Evolutionary conservation across 163 green algal species (phyloP).

Genomic region (Scenedesmus sp.): DNA sequence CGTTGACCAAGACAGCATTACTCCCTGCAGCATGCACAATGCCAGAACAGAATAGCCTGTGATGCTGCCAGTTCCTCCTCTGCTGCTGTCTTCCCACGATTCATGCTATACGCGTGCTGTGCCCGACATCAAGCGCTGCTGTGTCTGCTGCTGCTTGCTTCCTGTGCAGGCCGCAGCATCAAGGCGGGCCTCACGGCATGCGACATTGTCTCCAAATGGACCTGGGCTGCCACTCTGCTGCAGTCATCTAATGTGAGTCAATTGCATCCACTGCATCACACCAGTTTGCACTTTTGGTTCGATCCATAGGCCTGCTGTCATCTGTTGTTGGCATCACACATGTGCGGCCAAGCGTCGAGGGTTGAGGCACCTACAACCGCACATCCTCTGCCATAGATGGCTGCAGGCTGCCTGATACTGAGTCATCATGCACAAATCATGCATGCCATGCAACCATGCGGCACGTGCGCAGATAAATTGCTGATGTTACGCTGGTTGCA

Average conservation of each 20-base stretch:
- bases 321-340: not conserved
- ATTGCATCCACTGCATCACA: slow-evolving; percentile 39
- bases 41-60: too few species aligned
- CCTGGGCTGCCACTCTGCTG: slow-evolving; percentile 56
- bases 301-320: not conserved
- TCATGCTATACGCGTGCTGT: not conserved
- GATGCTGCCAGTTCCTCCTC: too few species aligned
- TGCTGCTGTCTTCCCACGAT: too few species aligned
- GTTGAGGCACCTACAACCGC: too few species aligned
- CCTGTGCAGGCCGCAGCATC: slow-evolving; percentile 35
- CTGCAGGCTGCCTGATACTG: too few species aligned
- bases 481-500: not conserved
- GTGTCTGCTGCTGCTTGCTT: not conserved
- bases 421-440: too few species aligned
- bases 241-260: slow-evolving; percentile 89
- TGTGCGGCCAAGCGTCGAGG: too few species aligned
- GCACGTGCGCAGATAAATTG: slow-evolving; percentile 30
- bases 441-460: too few species aligned
- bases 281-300: slow-evolving; percentile 57
- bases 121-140: not conserved
- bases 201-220: slow-evolving; percentile 55
- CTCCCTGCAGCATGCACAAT: too few species aligned
- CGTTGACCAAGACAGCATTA: too few species aligned
- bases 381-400: too few species aligned
- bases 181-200: slow-evolving; percentile 53